A percentile compares a stretch with the other conserved stretches of the same genome.
Evolutionary conservation across 129 eudicot species (phyloP).

Genomic region (Cynara cardunculus): DNA sequence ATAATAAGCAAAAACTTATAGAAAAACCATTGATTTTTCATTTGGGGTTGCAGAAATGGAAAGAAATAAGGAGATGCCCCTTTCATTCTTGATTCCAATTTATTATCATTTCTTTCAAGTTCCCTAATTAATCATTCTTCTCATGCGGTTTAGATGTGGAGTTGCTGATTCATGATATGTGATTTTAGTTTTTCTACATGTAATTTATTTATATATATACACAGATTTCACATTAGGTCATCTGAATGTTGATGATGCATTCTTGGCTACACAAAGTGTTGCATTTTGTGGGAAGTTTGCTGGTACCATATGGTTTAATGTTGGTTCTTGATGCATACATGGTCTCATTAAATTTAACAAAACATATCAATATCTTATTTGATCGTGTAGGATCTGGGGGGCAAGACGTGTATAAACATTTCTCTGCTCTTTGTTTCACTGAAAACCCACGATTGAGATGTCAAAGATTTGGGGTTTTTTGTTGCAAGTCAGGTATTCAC

Average conservation of each 20-base stretch:
- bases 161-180: slow-evolving; percentile 14
- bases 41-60: slow-evolving; percentile 25
- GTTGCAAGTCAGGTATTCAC: too few species aligned
- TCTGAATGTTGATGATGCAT: neutral
- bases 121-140: slow-evolving; percentile 20
- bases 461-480: too few species aligned
- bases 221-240: slow-evolving; percentile 1
- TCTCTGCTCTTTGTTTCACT: too few species aligned
- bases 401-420: too few species aligned
- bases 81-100: slow-evolving; percentile 27
- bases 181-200: neutral
- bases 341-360: neutral
- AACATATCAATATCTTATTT: neutral
- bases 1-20: slow-evolving; percentile 5
- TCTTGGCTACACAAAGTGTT: slow-evolving; percentile 4
- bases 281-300: neutral
- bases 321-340: neutral
- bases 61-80: slow-evolving; percentile 34
- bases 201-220: neutral
- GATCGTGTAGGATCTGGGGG: too few species aligned
- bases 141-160: slow-evolving; percentile 3
- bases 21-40: slow-evolving; percentile 14
- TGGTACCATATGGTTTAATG: neutral
- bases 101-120: slow-evolving; percentile 17
- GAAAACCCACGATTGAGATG: too few species aligned